Evolutionary conservation across 2,329 filamentous ascomycete genomes (phyloP), one percentile per base, ranked within the genome.

Genomic region (Monascus ruber): DNA sequence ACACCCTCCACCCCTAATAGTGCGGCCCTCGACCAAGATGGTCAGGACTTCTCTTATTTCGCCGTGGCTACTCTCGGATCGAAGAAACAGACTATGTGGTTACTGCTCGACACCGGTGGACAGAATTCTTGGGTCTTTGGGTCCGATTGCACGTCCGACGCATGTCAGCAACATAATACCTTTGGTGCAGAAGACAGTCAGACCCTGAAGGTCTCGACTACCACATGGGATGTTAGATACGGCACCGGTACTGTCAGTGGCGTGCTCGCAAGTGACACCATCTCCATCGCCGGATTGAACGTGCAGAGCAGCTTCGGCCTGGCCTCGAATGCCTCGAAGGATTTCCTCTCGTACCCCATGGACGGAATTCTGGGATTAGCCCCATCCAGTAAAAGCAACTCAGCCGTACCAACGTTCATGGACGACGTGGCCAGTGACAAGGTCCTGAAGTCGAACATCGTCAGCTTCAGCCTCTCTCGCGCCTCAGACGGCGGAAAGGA

Each of bases 291-390:
- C 2, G 77, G 76, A 10, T 68, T 88, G 45, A 73, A 70, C 33
- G 55, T 85, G 9, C 59, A 71, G 2, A 71, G 86, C 50, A 68
- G 75, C 3, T 84, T 94, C 52, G 87, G 87, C 4, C 63, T 88
- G 42, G 85, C 83, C 24, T 74, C 73, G 28, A 72, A 72, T 24
- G 83, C 83, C 2, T 86, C 84, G 1, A 63, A 76, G 37, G 79
- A 91, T 46, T 94, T 94, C 58, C 63, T 68, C 26, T 73, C 74
- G 38, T 94, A 89, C 51, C 82, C 85, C 1, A 87, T 94, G 60
- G 87, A 94, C 57, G 87, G 87, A 24, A 93, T 94, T 36, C 66
- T 94, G 2, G 87, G 86, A 4, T 65, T 94, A 24, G 82, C 83
- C 10, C 78, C 80, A 50, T 73, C 72, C 44, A 65, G 70, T 7